phyloP scores from a whole-genome alignment of 129 eudicot genomes.

The Pulicaria dysenterica region DNA sequence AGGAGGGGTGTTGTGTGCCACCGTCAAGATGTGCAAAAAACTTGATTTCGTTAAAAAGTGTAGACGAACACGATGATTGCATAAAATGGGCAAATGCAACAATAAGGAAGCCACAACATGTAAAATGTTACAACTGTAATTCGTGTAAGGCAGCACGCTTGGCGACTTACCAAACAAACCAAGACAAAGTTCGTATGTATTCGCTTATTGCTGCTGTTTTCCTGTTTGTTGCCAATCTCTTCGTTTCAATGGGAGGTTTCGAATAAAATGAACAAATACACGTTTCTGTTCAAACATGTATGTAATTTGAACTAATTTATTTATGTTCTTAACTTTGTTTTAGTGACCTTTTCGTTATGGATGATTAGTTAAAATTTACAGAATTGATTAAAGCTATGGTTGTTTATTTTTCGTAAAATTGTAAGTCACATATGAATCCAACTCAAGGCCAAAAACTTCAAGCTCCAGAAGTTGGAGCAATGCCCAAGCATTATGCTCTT shows the following conservation, averaged over 20 bases:
- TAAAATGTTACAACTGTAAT: conserved; percentile 38
- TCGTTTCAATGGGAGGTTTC: conserved; percentile 35
- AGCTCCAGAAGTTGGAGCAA: too few species aligned
- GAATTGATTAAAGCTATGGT: not conserved
- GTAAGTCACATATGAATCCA: too few species aligned
- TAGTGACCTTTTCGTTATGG: not conserved
- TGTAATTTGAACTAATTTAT: conserved; percentile 14
- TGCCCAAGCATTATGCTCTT: too few species aligned
- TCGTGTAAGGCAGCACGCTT: conserved; percentile 44
- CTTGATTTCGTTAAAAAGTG: conserved; percentile 15
- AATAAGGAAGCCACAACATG: conserved; percentile 11
- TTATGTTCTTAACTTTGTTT: not conserved
- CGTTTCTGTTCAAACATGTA: conserved; percentile 21
- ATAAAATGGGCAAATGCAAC: conserved; percentile 37
- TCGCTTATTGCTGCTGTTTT: conserved; percentile 28
- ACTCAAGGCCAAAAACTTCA: too few species aligned
- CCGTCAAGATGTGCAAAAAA: conserved; percentile 32
- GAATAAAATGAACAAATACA: conserved; percentile 11
- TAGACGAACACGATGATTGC: conserved; percentile 33
- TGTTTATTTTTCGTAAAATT: too few species aligned
- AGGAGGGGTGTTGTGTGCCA: conserved; percentile 41
- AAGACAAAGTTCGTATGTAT: conserved; percentile 36
- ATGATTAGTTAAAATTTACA: not conserved
- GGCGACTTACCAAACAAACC: conserved; percentile 36
- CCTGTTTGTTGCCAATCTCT: conserved; percentile 33